phyloP scores from a whole-genome alignment of 2,329 filamentous ascomycete species.

The Nakataea oryzae region DNA sequence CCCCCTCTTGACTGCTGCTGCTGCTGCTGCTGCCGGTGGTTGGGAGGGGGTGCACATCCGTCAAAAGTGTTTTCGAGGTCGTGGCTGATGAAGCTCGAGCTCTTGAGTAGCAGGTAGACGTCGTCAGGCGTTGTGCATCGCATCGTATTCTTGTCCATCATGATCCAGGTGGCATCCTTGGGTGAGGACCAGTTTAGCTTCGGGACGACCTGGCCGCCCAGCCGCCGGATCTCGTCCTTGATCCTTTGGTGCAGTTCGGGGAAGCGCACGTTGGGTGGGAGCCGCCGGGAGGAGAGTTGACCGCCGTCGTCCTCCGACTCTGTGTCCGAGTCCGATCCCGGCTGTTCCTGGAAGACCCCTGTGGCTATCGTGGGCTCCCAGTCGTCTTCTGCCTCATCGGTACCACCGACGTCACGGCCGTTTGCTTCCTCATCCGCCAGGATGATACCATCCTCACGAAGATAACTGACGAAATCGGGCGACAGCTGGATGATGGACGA shows the following conservation, averaged over 20 bases:
- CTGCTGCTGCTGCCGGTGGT: conserved; percentile 24
- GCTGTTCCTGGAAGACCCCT: conserved; percentile 23
- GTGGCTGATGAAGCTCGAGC: conserved; percentile 87
- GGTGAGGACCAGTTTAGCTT: conserved; percentile 98
- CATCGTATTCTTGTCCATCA: conserved; percentile 73
- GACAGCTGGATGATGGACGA: conserved; percentile 75
- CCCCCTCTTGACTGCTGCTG: neutral
- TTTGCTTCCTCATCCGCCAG: conserved; percentile 56
- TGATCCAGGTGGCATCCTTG: conserved; percentile 93
- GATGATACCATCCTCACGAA: conserved; percentile 86
- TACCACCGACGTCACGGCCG: conserved; percentile 8
- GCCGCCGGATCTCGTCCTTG: conserved; percentile 63
- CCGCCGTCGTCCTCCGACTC: conserved; percentile 42
- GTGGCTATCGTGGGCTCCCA: conserved; percentile 30
- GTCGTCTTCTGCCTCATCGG: conserved; percentile 46
- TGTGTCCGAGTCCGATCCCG: conserved; percentile 33
- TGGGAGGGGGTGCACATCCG: conserved; percentile 19
- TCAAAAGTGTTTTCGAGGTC: conserved; percentile 92
- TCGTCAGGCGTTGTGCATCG: conserved; percentile 85
- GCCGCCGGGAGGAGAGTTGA: conserved; percentile 36
- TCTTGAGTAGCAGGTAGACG: conserved; percentile 87
- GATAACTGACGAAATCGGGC: conserved; percentile 68
- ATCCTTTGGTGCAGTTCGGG: conserved; percentile 68
- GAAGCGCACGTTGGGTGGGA: conserved; percentile 48
- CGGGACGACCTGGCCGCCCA: conserved; percentile 78